Percentiles rank a stretch among this genome's conserved stretches.
phyloP scores from a whole-genome alignment of 768 basidiomycete genomes.

The Boletus coccyginus region DNA sequence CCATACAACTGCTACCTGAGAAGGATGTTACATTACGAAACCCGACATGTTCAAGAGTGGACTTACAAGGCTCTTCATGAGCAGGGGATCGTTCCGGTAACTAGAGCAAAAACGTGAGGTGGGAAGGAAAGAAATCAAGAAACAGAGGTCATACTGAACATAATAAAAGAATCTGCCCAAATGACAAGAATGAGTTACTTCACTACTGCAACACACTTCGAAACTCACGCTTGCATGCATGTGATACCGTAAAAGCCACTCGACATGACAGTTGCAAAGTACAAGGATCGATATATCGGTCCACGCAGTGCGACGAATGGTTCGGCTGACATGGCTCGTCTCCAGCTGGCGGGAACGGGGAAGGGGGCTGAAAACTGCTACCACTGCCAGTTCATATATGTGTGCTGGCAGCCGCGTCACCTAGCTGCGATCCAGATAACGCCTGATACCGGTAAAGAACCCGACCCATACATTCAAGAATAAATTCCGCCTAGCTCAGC shows the following conservation, averaged over 20 bases:
- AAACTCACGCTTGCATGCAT: constrained; percentile 13
- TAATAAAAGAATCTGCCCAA: constrained; percentile 9
- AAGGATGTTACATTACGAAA: not conserved
- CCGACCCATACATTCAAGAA: not conserved
- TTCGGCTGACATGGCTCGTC: not conserved
- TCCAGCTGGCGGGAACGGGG: not conserved
- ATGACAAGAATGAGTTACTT: not conserved
- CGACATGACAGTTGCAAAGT: not conserved
- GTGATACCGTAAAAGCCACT: constrained; percentile 1
- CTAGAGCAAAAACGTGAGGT: not conserved
- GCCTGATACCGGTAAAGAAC: not conserved
- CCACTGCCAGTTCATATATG: not conserved
- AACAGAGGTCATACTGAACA: not conserved
- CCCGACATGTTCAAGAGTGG: not conserved
- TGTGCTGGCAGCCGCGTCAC: not conserved
- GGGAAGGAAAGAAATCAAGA: not conserved
- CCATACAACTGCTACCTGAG: constrained; percentile 12
- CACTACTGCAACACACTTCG: not conserved
- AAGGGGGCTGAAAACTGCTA: not conserved
- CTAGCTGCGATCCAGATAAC: not conserved
- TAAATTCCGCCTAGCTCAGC: not conserved
- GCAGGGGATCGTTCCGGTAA: constrained; percentile 1
- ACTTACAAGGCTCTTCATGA: constrained; percentile 11
- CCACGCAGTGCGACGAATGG: not conserved
- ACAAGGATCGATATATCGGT: not conserved